Evolutionary conservation across 2,329 filamentous ascomycete species (phyloP).

Genomic region (Alternaria gansuensis): DNA sequence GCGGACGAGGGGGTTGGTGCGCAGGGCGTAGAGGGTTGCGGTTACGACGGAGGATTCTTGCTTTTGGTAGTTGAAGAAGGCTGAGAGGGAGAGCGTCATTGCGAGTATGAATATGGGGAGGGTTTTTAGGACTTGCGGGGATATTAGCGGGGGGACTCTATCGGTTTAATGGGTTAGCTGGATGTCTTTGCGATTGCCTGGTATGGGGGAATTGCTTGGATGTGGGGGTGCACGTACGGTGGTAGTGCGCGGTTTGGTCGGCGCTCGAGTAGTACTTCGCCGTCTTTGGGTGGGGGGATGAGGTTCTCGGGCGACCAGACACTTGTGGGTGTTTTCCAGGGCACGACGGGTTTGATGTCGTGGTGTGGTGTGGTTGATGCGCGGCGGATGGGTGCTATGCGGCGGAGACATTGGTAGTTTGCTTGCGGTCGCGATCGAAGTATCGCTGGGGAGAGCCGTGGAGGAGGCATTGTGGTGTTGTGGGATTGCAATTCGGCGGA

Average conservation of each 20-base stretch:
- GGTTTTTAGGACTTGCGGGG: conserved; percentile 61
- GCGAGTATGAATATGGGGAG: conserved; percentile 81
- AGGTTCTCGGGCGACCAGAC: conserved; percentile 51
- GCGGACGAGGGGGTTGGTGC: conserved; percentile 78
- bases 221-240: conserved; percentile 36
- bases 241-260: conserved; percentile 48
- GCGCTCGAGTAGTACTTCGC: conserved; percentile 47
- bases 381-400: conserved; percentile 30
- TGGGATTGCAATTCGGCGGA: conserved; percentile 18
- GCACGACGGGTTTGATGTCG: conserved; percentile 40
- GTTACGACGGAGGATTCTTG: conserved; percentile 81
- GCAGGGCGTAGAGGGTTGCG: conserved; percentile 89
- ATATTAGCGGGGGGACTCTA: conserved; percentile 49
- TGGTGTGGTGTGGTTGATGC: conserved; percentile 33
- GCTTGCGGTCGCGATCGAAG: conserved; percentile 37
- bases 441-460: conserved; percentile 34
- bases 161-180: not conserved
- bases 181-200: no score
- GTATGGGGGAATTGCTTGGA: not conserved
- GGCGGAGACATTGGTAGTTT: conserved; percentile 36
- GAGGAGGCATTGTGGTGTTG: conserved; percentile 39
- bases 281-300: conserved; percentile 49
- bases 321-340: conserved; percentile 52
- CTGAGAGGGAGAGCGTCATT: conserved; percentile 75
- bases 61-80: conserved; percentile 99